Percentiles rank a stretch among this genome's conserved stretches.
phyloP scores from a whole-genome alignment of 257 asterid species.

The Gentiana macrophylla region DNA sequence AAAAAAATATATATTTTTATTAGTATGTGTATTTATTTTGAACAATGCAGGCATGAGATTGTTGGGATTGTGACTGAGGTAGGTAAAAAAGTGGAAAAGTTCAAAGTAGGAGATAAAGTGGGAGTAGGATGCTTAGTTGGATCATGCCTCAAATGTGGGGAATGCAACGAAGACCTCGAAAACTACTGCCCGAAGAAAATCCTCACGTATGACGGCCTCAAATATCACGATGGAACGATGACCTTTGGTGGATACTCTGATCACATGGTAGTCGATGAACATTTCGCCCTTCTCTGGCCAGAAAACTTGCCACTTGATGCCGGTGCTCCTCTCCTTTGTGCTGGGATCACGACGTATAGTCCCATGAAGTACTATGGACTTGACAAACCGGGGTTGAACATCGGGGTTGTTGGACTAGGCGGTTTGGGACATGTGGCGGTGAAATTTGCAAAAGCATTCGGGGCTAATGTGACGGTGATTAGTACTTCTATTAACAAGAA shows the following conservation, averaged over 20 bases:
- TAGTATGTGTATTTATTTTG: neutral
- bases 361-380: slow-evolving; percentile 29
- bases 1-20: too few relatives aligned
- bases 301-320: slow-evolving; percentile 29
- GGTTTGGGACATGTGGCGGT: slow-evolving; percentile 34
- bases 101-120: slow-evolving; percentile 50
- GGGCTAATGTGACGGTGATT: slow-evolving; percentile 25
- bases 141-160: slow-evolving; percentile 47
- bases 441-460: slow-evolving; percentile 38
- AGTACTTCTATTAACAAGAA: slow-evolving; percentile 29
- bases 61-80: slow-evolving; percentile 54
- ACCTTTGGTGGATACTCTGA: slow-evolving; percentile 38
- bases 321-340: slow-evolving; percentile 32
- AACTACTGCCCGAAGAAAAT: slow-evolving; percentile 24
- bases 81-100: slow-evolving; percentile 37
- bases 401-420: slow-evolving; percentile 24
- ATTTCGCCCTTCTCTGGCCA: slow-evolving; percentile 25
- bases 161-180: slow-evolving; percentile 37
- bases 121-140: slow-evolving; percentile 60
- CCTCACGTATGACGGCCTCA: slow-evolving; percentile 13
- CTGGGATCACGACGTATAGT: slow-evolving; percentile 35
- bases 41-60: slow-evolving; percentile 45
- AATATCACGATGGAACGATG: slow-evolving; percentile 21
- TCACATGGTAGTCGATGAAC: slow-evolving; percentile 28
- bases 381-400: slow-evolving; percentile 25